Evolutionary conservation across 148 eudicot species (phyloP), one percentile per base, ranked within the genome.

Genomic region (Silene latifolia): DNA sequence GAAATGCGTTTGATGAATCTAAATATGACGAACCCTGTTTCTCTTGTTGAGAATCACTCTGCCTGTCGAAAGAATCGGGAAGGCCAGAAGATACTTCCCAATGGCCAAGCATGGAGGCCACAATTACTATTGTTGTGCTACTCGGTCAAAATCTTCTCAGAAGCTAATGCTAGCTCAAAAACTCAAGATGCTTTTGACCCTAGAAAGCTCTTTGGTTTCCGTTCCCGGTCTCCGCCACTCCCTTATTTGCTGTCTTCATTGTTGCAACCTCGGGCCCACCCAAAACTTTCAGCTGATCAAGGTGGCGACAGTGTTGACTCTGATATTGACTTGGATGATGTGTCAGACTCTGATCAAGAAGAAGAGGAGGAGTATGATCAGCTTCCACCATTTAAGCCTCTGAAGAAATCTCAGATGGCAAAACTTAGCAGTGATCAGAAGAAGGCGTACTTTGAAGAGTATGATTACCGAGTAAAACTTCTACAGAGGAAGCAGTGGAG

Each of bases 351-450:
- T 62, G 97, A 94, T 61, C 81, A 82, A 11, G 97, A 93, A 71
- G 95, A 86, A 32, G 93, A 87, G 66, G 97, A 87, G 80, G 56
- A 95, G 83, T 95, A 92, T 71, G 98, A 95, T 48, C 91, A 95
- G 84, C 97, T 95, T 18, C 99, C 99, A 35, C 97, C 99, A 60
- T 95, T 95, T 74, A 90, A 88, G 81, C 99, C 99, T 80, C 86
- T 95, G 64, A 88, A 80, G 80, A 92, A 83, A 83, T 61, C 86
- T 51, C 99, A 95, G 81, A 23, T 95, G 56, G 86, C 86, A 15
- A 92, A 84, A 80, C 92, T 95, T 63, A 90, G 85, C 76, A 78
- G 69, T 18, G 99, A 92, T 65, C 98, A 95, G 84, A 89, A 76
- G 76, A 92, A 86, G 85, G 97, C 97, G 8, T 95, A 95, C 61